Conservation (phyloP, 2,329 filamentous ascomycete species). For the Lecanicillium sp. region DNA sequence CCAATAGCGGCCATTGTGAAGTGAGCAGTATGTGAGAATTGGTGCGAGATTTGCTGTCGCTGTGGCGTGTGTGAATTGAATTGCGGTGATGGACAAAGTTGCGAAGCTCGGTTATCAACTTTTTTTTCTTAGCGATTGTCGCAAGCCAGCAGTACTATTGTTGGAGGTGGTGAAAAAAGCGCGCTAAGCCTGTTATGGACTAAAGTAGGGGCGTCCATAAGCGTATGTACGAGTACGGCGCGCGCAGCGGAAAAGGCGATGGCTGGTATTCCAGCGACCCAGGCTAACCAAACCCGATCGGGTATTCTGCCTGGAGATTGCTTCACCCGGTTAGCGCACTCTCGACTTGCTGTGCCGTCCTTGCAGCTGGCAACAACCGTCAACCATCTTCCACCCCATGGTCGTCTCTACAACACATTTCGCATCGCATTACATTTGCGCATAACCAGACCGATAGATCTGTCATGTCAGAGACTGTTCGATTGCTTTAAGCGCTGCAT, state of each 20-base stretch:
- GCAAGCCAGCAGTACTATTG: no score
- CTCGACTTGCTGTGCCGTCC: background rate
- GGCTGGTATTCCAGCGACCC: constrained; percentile 5
- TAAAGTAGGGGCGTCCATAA: background rate
- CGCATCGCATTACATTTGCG: no score
- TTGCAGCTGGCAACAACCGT: constrained; percentile 1
- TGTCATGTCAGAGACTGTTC: no score
- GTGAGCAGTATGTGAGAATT: no score
- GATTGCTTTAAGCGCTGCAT: no score
- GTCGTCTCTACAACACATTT: background rate
- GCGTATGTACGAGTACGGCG: background rate
- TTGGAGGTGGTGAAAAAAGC: background rate
- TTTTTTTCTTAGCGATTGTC: no score
- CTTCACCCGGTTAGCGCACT: constrained; percentile 4
- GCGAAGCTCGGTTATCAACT: no score
- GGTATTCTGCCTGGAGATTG: constrained; percentile 7
- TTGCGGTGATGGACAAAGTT: no score
- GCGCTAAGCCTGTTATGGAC: background rate
- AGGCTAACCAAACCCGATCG: constrained; percentile 8
- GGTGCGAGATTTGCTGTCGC: constrained; percentile 8
- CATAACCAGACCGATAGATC: no score
- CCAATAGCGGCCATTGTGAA: constrained; percentile 81
- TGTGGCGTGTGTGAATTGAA: background rate
- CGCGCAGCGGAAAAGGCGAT: constrained; percentile 1
- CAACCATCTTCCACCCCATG: constrained; percentile 1